phyloP scores from a whole-genome alignment of 768 basidiomycete species.

The Exidia glandulosa region DNA sequence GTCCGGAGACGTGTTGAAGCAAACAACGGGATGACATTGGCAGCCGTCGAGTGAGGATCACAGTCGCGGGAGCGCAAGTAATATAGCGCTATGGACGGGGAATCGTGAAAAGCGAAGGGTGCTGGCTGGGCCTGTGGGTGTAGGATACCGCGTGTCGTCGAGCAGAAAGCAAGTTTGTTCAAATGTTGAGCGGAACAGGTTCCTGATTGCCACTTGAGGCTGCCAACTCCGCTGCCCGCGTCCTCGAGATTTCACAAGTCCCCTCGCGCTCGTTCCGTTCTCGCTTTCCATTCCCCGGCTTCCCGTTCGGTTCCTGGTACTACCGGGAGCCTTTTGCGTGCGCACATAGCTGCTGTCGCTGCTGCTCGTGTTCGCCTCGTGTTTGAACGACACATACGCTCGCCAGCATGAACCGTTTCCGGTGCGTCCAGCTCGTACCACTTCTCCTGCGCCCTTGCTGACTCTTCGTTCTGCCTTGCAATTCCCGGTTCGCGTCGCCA shows the following conservation, averaged over 20 bases:
- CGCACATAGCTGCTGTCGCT: no score
- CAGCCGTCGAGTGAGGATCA: no score
- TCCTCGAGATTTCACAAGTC: not conserved
- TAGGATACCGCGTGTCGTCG: not conserved
- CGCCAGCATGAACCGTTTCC: not conserved
- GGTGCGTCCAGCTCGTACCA: conserved; percentile 12
- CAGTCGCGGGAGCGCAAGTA: no score
- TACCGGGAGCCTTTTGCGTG: no score
- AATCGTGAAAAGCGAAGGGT: no score
- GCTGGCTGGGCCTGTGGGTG: not conserved
- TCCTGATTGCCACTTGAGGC: not conserved
- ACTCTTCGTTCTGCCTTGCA: conserved; percentile 12
- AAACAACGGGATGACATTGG: no score
- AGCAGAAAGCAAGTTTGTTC: not conserved
- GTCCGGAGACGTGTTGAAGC: no score
- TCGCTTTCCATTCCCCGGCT: no score
- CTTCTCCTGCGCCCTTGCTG: conserved; percentile 12
- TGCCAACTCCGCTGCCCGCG: not conserved
- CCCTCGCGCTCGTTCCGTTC: not conserved
- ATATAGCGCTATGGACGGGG: no score
- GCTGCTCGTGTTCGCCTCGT: not conserved
- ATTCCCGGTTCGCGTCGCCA: conserved; percentile 18
- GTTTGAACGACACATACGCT: not conserved
- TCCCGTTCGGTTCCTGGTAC: no score
- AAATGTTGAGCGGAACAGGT: no score